These are phyloP conservation scores for Onygenales sp. DNA, from an alignment of 2,329 filamentous ascomycete species.

Conservation along the genomic window DNA sequence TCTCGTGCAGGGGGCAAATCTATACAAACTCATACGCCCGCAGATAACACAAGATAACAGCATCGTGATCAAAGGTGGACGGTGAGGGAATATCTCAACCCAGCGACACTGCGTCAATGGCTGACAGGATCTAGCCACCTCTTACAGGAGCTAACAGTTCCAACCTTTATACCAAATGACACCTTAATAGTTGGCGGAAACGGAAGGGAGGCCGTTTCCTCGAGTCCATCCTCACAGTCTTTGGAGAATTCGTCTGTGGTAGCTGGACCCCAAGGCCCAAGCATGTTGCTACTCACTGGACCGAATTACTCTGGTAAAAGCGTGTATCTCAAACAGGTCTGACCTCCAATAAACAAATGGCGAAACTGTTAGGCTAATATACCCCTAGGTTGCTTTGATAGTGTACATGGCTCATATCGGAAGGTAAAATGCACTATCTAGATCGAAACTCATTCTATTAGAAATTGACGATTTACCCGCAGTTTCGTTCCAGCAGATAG, in stretches of 20 bases:
- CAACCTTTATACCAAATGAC: slow-evolving; percentile 75
- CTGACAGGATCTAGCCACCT: slow-evolving; percentile 48
- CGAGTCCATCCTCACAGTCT: not conserved
- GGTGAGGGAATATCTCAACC: slow-evolving; percentile 35
- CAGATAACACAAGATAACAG: slow-evolving; percentile 60
- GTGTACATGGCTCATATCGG: slow-evolving; percentile 89
- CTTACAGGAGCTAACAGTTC: slow-evolving; percentile 73
- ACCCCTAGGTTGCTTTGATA: slow-evolving; percentile 62
- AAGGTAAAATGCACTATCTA: slow-evolving; percentile 23
- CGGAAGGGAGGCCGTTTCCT: not conserved
- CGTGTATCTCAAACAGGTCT: slow-evolving; percentile 76
- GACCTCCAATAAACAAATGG: not conserved
- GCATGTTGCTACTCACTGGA: slow-evolving; percentile 73
- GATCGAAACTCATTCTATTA: slow-evolving; percentile 3
- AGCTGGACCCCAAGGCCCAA: slow-evolving; percentile 37
- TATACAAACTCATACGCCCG: slow-evolving; percentile 63
- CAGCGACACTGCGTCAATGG: slow-evolving; percentile 6
- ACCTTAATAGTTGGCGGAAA: slow-evolving; percentile 57
- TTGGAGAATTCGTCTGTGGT: not conserved
- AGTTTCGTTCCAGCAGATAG: slow-evolving; percentile 77
- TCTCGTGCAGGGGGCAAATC: slow-evolving; percentile 64
- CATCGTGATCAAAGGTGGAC: slow-evolving; percentile 65
- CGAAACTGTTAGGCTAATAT: slow-evolving; percentile 3
- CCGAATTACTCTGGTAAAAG: slow-evolving; percentile 97
- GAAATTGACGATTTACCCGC: not conserved